phyloP scores from a whole-genome alignment of 2,329 filamentous ascomycete species.

The Gyromitra esculenta region DNA sequence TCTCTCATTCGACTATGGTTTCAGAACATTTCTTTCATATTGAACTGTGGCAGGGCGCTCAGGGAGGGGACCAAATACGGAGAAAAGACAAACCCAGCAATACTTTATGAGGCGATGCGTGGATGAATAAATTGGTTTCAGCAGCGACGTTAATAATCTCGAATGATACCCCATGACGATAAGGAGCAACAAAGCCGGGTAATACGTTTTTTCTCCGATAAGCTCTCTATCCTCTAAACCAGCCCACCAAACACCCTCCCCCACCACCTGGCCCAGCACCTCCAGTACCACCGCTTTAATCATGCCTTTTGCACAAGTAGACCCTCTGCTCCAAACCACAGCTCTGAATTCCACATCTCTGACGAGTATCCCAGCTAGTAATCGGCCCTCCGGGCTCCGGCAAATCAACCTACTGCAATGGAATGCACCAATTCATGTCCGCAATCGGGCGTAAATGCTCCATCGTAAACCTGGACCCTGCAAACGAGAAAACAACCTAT shows the following conservation, averaged over 20 bases:
- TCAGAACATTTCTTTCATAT: not conserved
- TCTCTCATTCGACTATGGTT: not conserved
- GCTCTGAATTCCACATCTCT: conserved; percentile 5
- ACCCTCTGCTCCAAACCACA: not conserved
- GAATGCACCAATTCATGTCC: conserved; percentile 97
- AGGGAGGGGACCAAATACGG: too few species aligned
- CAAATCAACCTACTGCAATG: conserved; percentile 98
- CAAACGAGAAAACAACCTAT: conserved; percentile 92
- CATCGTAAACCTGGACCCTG: conserved; percentile 94
- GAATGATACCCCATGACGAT: conserved; percentile 33
- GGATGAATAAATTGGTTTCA: not conserved
- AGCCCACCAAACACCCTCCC: conserved; percentile 16
- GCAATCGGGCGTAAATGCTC: conserved; percentile 95
- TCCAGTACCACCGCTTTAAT: conserved; percentile 1
- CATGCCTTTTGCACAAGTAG: conserved; percentile 58
- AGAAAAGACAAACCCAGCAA: too few species aligned
- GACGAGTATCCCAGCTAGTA: conserved; percentile 72
- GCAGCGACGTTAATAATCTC: not conserved
- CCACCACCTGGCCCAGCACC: not conserved
- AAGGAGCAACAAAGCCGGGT: conserved; percentile 30
- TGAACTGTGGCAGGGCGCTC: too few species aligned
- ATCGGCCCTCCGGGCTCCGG: conserved; percentile 94
- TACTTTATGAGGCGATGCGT: too few species aligned
- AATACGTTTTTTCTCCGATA: not conserved
- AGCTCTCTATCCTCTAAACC: conserved; percentile 10